phyloP scores from a whole-genome alignment of 345 rosid species.

The Aquilaria yunnanensis region DNA sequence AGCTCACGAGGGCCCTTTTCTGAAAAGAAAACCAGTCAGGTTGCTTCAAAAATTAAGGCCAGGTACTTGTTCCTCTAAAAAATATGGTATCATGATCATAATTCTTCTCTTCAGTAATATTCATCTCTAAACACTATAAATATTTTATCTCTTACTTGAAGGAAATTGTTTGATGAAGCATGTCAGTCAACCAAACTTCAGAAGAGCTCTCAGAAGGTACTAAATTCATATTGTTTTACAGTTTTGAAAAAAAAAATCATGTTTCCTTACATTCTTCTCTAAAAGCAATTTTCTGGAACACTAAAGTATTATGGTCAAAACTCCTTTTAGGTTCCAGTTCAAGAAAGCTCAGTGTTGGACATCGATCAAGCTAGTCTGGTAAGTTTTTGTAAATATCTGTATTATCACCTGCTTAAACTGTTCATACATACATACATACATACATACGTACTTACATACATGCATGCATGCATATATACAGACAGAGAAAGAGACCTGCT shows the following conservation, averaged over 20 bases:
- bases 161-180: constrained; percentile 54
- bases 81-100: not conserved
- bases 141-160: constrained; percentile 22
- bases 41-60: constrained; percentile 33
- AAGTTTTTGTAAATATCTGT: no score
- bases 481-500: no score
- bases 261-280: no score
- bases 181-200: constrained; percentile 23
- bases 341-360: no score
- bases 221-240: not conserved
- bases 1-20: constrained; percentile 18
- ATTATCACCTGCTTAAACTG: no score
- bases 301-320: no score
- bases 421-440: no score
- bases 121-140: not conserved
- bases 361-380: no score
- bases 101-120: not conserved
- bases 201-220: constrained; percentile 47
- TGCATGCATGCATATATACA: no score
- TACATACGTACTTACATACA: no score
- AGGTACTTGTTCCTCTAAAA: constrained; percentile 23
- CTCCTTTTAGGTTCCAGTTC: no score
- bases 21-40: constrained; percentile 26
- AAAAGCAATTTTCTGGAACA: no score
- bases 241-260: not conserved